Base-by-base conservation (phyloP, 2,329 filamentous ascomycete species). In the Cladophialophora exuberans region DNA sequence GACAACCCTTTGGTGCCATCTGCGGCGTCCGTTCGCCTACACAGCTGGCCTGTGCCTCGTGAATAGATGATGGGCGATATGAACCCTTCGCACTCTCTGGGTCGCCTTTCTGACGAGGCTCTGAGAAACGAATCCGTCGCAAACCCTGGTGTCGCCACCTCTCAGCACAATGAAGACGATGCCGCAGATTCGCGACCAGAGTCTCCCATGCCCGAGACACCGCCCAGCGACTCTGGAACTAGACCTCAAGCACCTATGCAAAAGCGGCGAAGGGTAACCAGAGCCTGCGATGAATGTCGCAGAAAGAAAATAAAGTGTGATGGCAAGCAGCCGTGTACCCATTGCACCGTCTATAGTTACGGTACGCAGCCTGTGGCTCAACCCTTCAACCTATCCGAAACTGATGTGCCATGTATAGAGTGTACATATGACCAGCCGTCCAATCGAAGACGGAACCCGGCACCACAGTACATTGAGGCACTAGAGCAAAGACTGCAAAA, bases 311-410 rank as follows among this genome's bases (percentile, higher is more conserved):
- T 93, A 67, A 93, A 92, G 70, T 93, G 64, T 56, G 63, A 65
- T 49, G 63, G 63, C 64, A 90, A 91, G 71, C 88, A 92, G 69
- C 89, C 89, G 7, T 94, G 89, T 73, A 97, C 92, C 0, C 94
- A 97, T 73, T 99, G 94, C 72, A 96, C 92, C 9, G 91, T 97
- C 45, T 99, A 99, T 73, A 97, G 91, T 70, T 99, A 99, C 78
- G 93, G 94, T 97, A 81, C 20, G 25, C 46, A 48, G 52, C 47
- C 52, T 33, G 48, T 31, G 20, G 9, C 23, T 13, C 11, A 18
- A 18, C 23, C 9, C 10, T 17, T 22, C 46, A 23, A 13, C 25
- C 33, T 15, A 5, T 17, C 39, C 26, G 18, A 33, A 23, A 33
- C 11, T 28, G 25, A 38, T 30, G 17, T 25, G 22, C 28, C 30